Percentiles rank a stretch among this genome's conserved stretches.
These are phyloP conservation scores for Hygrocybe punicea DNA, from an alignment of 768 basidiomycete species.

Conservation along the genomic window DNA sequence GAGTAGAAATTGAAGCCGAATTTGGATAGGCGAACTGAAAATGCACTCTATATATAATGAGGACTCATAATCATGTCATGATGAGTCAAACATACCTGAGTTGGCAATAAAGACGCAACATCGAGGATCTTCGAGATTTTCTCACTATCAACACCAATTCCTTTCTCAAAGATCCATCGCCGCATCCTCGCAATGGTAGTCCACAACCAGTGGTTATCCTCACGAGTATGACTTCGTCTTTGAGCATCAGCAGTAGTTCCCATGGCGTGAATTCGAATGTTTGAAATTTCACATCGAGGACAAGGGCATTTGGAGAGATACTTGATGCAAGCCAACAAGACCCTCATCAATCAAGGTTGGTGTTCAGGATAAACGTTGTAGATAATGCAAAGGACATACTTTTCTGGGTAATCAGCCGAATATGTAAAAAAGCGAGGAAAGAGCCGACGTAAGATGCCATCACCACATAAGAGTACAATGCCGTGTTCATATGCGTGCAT, in stretches of 20 bases:
- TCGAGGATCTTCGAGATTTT: not conserved
- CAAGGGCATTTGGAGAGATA: conserved; percentile 20
- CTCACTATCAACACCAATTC: not conserved
- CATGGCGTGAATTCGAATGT: too few species aligned
- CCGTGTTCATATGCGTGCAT: conserved; percentile 24
- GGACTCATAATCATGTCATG: not conserved
- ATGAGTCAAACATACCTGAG: conserved; percentile 1
- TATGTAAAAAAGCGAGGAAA: conserved; percentile 30
- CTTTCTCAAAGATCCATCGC: conserved; percentile 1
- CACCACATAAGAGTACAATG: conserved; percentile 18
- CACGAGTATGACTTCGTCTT: not conserved
- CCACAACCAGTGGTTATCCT: not conserved
- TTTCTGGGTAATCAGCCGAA: conserved; percentile 33
- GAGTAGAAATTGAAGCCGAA: conserved; percentile 20
- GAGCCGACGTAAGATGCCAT: conserved; percentile 21
- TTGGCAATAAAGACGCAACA: conserved; percentile 8
- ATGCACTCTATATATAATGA: conserved; percentile 24
- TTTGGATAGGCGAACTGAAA: conserved; percentile 14
- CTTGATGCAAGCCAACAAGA: conserved; percentile 18
- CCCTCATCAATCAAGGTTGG: conserved; percentile 8
- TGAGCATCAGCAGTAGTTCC: conserved; percentile 1
- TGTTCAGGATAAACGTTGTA: not conserved
- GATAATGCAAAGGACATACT: conserved; percentile 16
- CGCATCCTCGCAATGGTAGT: not conserved
- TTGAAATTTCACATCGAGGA: conserved; percentile 11